A percentile compares a stretch with the other conserved stretches of the same genome.
Evolutionary conservation across 2,329 filamentous ascomycete genomes (phyloP).

Genomic region (Aspergillus versicolor): DNA sequence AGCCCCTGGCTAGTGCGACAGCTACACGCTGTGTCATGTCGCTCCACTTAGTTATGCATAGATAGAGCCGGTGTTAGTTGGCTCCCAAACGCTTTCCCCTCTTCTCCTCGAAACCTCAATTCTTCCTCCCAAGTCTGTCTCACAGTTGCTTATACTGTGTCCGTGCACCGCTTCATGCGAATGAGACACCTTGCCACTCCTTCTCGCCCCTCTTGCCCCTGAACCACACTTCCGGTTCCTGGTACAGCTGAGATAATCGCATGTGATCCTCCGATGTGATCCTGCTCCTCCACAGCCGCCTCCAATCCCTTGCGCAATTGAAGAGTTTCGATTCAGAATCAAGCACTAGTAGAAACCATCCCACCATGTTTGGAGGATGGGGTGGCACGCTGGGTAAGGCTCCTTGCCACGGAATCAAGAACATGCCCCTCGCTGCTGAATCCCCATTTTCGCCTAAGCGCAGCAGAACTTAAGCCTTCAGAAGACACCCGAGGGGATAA

Average conservation of each 20-base stretch:
- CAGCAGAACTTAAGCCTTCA: background rate
- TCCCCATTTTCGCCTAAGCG: background rate
- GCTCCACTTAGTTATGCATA: slow-evolving; percentile 1
- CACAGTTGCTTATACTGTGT: background rate
- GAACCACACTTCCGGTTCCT: slow-evolving; percentile 2
- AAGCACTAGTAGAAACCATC: background rate
- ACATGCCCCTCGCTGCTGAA: background rate
- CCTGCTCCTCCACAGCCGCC: background rate
- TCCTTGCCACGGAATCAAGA: background rate
- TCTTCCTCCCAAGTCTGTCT: background rate
- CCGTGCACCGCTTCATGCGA: background rate
- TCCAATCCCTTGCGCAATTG: background rate
- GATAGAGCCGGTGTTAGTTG: background rate
- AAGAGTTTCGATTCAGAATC: background rate
- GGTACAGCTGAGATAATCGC: background rate
- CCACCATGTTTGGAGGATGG: slow-evolving; percentile 38
- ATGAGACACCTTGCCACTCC: background rate
- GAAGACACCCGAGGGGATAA: background rate
- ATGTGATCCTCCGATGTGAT: background rate
- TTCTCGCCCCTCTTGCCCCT: background rate
- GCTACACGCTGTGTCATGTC: background rate
- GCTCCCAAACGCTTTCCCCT: background rate
- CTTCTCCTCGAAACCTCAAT: background rate
- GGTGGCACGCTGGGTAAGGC: slow-evolving; percentile 32
- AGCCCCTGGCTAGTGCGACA: background rate